Percentiles rank a stretch among this genome's conserved stretches.
phyloP scores from a whole-genome alignment of 1,284 basidiomycete genomes.

The Ceratobasidium sp. region DNA sequence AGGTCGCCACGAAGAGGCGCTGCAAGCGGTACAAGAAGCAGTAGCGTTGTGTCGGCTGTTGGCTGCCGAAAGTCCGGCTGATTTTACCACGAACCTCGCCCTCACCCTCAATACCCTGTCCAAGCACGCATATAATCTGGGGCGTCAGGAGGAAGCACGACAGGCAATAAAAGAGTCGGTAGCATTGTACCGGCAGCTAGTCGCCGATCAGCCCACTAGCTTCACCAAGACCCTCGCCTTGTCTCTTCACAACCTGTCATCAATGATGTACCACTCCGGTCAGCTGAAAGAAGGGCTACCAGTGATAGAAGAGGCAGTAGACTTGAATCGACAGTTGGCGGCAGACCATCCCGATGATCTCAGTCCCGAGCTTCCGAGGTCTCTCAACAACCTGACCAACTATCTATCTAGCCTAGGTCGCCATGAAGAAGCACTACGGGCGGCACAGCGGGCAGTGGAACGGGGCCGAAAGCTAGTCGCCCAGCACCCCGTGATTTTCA shows the following conservation, averaged over 20 bases:
- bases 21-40: neutral
- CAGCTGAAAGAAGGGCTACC: constrained; percentile 5
- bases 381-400: neutral
- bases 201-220: neutral
- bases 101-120: neutral
- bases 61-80: neutral
- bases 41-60: neutral
- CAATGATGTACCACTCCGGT: neutral
- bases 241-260: constrained; percentile 9
- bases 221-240: neutral
- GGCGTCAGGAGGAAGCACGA: neutral
- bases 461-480: neutral
- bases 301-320: neutral
- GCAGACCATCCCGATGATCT: neutral
- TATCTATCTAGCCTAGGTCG: neutral
- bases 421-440: neutral
- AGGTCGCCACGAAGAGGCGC: constrained; percentile 9
- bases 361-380: neutral
- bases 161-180: neutral
- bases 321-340: neutral
- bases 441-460: neutral
- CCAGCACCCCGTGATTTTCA: neutral
- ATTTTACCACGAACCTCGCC: neutral
- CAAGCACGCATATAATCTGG: neutral
- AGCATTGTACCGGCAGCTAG: constrained; percentile 5